Evolutionary conservation across 1,284 basidiomycete species (phyloP), one percentile per base, ranked within the genome.

Genomic region (Moesziomyces sp.): DNA sequence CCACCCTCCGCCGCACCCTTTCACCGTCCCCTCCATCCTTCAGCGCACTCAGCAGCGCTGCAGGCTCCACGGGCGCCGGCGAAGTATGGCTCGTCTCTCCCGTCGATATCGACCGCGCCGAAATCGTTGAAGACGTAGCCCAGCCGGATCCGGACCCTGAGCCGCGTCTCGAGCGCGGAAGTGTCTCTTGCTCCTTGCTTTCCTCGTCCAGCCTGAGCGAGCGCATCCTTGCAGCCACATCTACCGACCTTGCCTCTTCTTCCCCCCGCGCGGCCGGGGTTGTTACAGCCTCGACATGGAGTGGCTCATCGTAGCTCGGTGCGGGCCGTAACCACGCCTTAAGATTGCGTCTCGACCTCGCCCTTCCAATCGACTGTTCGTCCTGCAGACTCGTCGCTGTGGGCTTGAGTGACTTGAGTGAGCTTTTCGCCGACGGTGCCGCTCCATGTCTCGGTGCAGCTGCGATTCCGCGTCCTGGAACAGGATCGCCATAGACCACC

Each of bases 361-460:
- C 13, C 3, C 47, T 46, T 4, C 28, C 4, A 2, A 66, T 3
- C 10, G 46, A 5, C 30, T 30, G 30, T 30, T 30, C 30, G 11
- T 30, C 30, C 30, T 30, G 30, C 30, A 30, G 30, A 30, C 30
- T 30, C 30, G 30, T 30, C 9, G 30, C 30, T 30, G 30, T 30
- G 1, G 30, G 8, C 14, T 49, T 49, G 45, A 46, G 44, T n/a
- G 43, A 10, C 45, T 33, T 18, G 26, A 6, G 16, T 11, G 38
- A 40, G 5, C n/a, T 33, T 30, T 58, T 58, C 16, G 28, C 11
- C 30, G 30, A 10, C 30, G 30, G 52, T 7, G 71, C 71, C 18
- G 78, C 78, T 14, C 78, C 78, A 26, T 74, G 57, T 11, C 78
- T 57, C 1, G 77, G 77, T 6, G 77, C 66, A 3, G 48, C 40